Evolutionary conservation across 495 filamentous ascomycete genomes (phyloP).

Genomic region (Cryomyces antarcticus): DNA sequence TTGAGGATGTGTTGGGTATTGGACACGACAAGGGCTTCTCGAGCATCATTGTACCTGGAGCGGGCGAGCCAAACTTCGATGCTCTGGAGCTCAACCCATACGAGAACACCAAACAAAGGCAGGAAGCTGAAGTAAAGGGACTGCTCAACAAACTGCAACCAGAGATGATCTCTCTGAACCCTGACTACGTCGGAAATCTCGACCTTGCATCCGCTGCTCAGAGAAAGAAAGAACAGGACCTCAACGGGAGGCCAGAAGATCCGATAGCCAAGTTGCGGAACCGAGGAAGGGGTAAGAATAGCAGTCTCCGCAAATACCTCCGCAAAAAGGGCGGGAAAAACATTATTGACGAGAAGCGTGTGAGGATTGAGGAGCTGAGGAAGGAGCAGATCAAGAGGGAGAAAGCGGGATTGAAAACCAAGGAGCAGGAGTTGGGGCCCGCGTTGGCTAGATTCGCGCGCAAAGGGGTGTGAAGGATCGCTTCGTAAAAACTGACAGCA

Average conservation of each 20-base stretch:
- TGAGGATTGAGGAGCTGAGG: slow-evolving; percentile 46
- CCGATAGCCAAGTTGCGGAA: slow-evolving; percentile 45
- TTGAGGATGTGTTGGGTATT: slow-evolving; percentile 77
- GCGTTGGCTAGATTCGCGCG: slow-evolving; percentile 48
- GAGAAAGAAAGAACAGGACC: slow-evolving; percentile 48
- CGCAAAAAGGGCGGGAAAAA: slow-evolving; percentile 80
- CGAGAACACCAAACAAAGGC: slow-evolving; percentile 79
- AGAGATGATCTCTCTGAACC: slow-evolving; percentile 91
- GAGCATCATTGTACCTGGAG: slow-evolving; percentile 74
- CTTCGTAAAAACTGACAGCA: too few species aligned
- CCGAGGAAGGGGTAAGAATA: slow-evolving; percentile 79
- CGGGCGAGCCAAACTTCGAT: slow-evolving; percentile 93
- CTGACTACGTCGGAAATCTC: slow-evolving; percentile 70
- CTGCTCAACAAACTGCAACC: slow-evolving; percentile 87
- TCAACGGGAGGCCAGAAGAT: slow-evolving; percentile 53
- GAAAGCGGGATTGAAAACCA: slow-evolving; percentile 40
- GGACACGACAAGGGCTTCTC: slow-evolving; percentile 73
- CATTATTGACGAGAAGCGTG: slow-evolving; percentile 70
- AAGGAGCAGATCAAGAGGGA: slow-evolving; percentile 40
- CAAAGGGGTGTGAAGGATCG: slow-evolving; percentile 23
- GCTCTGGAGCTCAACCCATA: slow-evolving; percentile 89
- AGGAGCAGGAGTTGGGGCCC: slow-evolving; percentile 44
- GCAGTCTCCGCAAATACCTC: slow-evolving; percentile 62
- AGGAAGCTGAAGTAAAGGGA: slow-evolving; percentile 74
- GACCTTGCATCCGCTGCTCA: slow-evolving; percentile 58